These are phyloP conservation scores for Bathelium albidoporum DNA, from an alignment of 495 filamentous ascomycete species.

Conservation along the genomic window DNA sequence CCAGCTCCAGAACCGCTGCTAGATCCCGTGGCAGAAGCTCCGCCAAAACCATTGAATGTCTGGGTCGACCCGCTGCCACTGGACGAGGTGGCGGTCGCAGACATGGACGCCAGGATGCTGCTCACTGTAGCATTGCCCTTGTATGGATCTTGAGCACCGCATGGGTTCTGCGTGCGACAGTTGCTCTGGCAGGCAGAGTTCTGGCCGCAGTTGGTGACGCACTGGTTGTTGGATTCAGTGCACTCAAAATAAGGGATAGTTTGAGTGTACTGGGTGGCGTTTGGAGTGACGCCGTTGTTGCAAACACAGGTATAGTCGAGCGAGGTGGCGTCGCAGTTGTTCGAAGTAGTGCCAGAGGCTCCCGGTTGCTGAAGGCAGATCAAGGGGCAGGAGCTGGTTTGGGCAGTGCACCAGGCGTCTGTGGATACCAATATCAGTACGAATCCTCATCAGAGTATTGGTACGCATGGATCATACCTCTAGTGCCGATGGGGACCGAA, in stretches of 20 bases:
- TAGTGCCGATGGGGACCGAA: constrained; percentile 40
- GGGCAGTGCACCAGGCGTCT: constrained; percentile 16
- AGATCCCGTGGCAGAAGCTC: not conserved
- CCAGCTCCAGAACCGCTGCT: not conserved
- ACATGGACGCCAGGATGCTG: not conserved
- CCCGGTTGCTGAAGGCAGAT: constrained; percentile 63
- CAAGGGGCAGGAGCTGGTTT: constrained; percentile 17
- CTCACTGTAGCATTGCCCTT: constrained; percentile 3
- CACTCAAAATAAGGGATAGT: constrained; percentile 83
- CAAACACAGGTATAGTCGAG: constrained; percentile 68
- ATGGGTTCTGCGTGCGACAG: constrained; percentile 66
- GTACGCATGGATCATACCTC: constrained; percentile 29
- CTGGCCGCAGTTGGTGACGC: constrained; percentile 49
- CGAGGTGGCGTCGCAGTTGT: constrained; percentile 56
- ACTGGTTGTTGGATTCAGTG: constrained; percentile 60
- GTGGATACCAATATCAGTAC: constrained; percentile 9
- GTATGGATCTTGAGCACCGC: constrained; percentile 61
- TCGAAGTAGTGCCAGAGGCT: constrained; percentile 42
- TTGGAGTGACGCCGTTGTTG: constrained; percentile 57
- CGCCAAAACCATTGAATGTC: constrained; percentile 1
- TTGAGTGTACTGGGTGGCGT: constrained; percentile 70
- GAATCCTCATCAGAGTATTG: not conserved
- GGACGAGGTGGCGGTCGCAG: not conserved
- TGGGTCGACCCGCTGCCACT: not conserved
- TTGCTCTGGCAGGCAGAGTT: constrained; percentile 49